Conservation (phyloP, 176 grass and related monocot species). For the Oryza longistaminata region DNA sequence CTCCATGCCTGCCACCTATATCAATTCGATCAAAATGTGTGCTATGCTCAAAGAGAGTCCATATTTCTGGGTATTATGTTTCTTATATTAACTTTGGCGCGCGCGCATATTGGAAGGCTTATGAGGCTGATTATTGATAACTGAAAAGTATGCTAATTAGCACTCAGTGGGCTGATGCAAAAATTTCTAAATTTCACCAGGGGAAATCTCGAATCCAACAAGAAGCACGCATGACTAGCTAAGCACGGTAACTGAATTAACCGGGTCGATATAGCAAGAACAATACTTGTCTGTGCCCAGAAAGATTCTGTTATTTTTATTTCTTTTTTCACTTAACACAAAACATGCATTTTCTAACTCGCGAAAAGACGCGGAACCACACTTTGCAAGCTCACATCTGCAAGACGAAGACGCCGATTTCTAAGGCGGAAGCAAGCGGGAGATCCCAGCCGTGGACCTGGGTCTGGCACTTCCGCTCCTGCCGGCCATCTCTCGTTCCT, state of each 20-base stretch:
- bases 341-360: not conserved
- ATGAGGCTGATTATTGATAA: not conserved
- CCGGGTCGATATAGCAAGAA: not conserved
- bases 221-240: not conserved
- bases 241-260: not conserved
- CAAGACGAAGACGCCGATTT: slow-evolving; percentile 3
- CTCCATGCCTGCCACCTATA: slow-evolving; percentile 33
- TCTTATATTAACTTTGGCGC: too few species aligned
- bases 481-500: too few species aligned
- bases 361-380: not conserved
- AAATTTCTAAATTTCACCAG: not conserved
- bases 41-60: not conserved
- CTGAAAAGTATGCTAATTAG: not conserved
- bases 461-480: too few species aligned
- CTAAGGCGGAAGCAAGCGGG: slow-evolving; percentile 4
- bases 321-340: not conserved
- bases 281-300: not conserved
- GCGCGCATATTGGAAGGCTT: too few species aligned
- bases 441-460: too few species aligned
- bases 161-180: not conserved
- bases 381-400: slow-evolving; percentile 3
- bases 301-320: not conserved
- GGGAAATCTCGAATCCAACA: slow-evolving; percentile 17
- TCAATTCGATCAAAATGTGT: slow-evolving; percentile 1
- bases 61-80: not conserved